phyloP scores from a whole-genome alignment of 805 yeast species.

The Schwanniomyces polymorphus region DNA sequence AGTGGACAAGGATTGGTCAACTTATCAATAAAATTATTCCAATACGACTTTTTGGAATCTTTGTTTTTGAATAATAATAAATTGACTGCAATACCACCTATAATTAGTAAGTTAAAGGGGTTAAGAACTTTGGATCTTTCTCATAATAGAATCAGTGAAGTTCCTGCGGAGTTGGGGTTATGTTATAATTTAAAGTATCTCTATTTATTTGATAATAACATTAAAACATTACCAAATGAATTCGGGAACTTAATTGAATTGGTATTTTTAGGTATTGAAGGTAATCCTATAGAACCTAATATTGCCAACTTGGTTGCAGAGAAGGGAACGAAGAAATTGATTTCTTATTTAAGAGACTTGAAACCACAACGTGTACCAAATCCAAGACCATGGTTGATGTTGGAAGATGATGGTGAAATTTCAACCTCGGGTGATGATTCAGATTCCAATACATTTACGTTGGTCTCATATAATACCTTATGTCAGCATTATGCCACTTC shows the following conservation, averaged over 20 bases:
- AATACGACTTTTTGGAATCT: slow-evolving; percentile 81
- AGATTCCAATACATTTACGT: slow-evolving; percentile 55
- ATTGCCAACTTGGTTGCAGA: slow-evolving; percentile 69
- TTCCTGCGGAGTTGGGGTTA: slow-evolving; percentile 86
- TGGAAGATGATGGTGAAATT: slow-evolving; percentile 76
- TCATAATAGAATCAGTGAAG: slow-evolving; percentile 62
- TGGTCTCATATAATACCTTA: slow-evolving; percentile 85
- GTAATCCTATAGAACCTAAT: slow-evolving; percentile 76
- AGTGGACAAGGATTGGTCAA: slow-evolving; percentile 83
- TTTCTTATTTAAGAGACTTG: slow-evolving; percentile 77
- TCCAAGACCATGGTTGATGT: slow-evolving; percentile 80
- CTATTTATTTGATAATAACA: slow-evolving; percentile 83
- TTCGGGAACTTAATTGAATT: slow-evolving; percentile 84
- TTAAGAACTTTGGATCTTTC: slow-evolving; percentile 85
- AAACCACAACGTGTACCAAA: slow-evolving; percentile 69
- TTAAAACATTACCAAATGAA: slow-evolving; percentile 74
- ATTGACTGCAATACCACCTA: slow-evolving; percentile 63
- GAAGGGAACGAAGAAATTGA: slow-evolving; percentile 81
- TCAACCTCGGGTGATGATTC: slow-evolving; percentile 29
- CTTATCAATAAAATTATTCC: slow-evolving; percentile 71
- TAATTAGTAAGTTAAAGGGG: slow-evolving; percentile 66
- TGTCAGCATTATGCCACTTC: slow-evolving; percentile 96
- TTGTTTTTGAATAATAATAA: slow-evolving; percentile 86
- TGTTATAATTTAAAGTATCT: slow-evolving; percentile 78
- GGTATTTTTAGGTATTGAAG: slow-evolving; percentile 89